phyloP scores from a whole-genome alignment of 768 basidiomycete species.

The Postia placenta region DNA sequence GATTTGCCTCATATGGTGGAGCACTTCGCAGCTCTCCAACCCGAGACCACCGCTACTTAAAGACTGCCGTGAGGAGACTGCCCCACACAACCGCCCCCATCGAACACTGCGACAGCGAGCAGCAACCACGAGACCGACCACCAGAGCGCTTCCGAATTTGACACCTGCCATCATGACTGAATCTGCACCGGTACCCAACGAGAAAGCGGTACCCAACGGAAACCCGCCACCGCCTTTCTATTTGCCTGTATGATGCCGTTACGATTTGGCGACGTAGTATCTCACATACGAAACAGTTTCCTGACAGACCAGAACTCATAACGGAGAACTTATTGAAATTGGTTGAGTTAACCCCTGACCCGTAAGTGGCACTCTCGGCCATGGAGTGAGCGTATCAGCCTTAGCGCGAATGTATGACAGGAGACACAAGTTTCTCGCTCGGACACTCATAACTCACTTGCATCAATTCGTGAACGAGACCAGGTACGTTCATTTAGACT shows the following conservation, averaged over 20 bases:
- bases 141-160: too few relatives aligned
- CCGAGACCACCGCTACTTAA: background rate
- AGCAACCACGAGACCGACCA: too few relatives aligned
- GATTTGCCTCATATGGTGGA: background rate
- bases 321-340: constrained; percentile 42
- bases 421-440: constrained; percentile 41
- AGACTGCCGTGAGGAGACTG: too few relatives aligned
- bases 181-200: background rate
- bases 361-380: constrained; percentile 28
- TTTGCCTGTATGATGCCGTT: constrained; percentile 35
- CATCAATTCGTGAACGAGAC: constrained; percentile 75
- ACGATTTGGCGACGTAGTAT: too few relatives aligned
- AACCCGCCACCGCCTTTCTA: constrained; percentile 30
- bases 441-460: constrained; percentile 55
- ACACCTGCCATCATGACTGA: constrained; percentile 5
- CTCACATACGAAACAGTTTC: too few relatives aligned
- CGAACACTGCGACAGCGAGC: too few relatives aligned
- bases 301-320: constrained; percentile 42
- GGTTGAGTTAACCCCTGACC: constrained; percentile 29
- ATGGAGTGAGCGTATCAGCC: constrained; percentile 4
- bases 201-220: constrained; percentile 35
- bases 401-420: constrained; percentile 16
- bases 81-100: too few relatives aligned
- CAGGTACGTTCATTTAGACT: constrained; percentile 29
- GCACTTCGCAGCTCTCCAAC: background rate